Percentiles rank a stretch among this genome's conserved stretches.
Conservation (phyloP, 2,329 filamentous ascomycete species). For the Trichoderma koningii region DNA sequence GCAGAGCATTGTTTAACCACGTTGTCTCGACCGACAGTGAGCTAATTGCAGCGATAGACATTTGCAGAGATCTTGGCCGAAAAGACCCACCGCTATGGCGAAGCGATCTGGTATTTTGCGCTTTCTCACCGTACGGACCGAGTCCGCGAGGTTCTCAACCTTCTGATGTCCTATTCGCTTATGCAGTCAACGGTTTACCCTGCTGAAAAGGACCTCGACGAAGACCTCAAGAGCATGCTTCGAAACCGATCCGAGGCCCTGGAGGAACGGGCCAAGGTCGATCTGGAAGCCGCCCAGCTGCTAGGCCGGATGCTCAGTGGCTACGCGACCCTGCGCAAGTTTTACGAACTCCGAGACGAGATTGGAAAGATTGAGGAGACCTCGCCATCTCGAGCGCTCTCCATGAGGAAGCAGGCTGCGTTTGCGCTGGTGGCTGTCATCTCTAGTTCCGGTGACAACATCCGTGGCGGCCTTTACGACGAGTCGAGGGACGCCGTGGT, state of each 20-base stretch:
- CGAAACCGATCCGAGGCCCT: conserved; percentile 71
- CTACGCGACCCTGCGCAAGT: conserved; percentile 86
- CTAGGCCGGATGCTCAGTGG: conserved; percentile 85
- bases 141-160: conserved; percentile 81
- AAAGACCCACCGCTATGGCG: conserved; percentile 75
- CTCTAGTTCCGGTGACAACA: conserved; percentile 82
- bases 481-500: conserved; percentile 78
- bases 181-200: conserved; percentile 84
- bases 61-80: conserved; percentile 78
- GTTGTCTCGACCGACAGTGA: neutral
- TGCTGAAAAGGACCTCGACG: conserved; percentile 69
- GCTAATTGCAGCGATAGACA: conserved; percentile 55
- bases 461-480: conserved; percentile 88
- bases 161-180: conserved; percentile 84
- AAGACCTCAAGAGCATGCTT: conserved; percentile 69
- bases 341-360: conserved; percentile 82
- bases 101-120: conserved; percentile 88
- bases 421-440: conserved; percentile 80
- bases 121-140: conserved; percentile 77
- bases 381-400: conserved; percentile 49
- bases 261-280: conserved; percentile 69
- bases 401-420: conserved; percentile 68
- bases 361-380: conserved; percentile 34
- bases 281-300: conserved; percentile 79
- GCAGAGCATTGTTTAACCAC: conserved; percentile 32